Evolutionary conservation across 441 rosid genomes (phyloP).

Genomic region (Aleurites moluccanus): DNA sequence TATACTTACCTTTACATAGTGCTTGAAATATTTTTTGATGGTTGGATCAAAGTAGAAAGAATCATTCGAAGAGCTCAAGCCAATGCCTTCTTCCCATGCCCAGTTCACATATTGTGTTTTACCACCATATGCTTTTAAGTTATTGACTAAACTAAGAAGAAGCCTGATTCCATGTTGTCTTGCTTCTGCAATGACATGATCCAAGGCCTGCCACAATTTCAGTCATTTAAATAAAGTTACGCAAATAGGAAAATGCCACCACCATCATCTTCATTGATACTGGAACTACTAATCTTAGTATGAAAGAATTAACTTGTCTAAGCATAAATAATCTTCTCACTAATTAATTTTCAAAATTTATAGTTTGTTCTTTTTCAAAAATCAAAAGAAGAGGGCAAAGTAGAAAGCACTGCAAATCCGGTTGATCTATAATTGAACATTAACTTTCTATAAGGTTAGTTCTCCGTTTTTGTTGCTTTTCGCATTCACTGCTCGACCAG

Average conservation of each 20-base stretch:
- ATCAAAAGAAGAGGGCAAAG: not conserved
- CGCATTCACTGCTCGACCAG: not conserved
- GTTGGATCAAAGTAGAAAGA: constrained; percentile 96
- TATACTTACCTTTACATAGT: constrained; percentile 54
- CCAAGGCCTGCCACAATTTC: constrained; percentile 67
- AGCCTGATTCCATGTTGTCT: constrained; percentile 61
- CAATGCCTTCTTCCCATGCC: constrained; percentile 96
- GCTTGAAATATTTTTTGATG: constrained; percentile 81
- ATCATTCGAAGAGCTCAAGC: constrained; percentile 88
- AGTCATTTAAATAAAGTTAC: constrained; percentile 15
- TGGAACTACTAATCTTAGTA: not conserved
- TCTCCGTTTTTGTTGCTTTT: not conserved
- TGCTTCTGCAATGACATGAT: constrained; percentile 90
- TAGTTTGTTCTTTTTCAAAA: not conserved
- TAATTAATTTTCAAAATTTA: not conserved
- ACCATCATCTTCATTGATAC: constrained; percentile 2
- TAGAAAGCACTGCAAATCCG: not conserved
- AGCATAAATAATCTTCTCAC: not conserved
- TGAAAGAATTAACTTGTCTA: not conserved
- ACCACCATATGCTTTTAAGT: constrained; percentile 86
- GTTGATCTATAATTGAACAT: not conserved
- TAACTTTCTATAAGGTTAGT: not conserved
- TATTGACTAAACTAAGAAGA: constrained; percentile 82
- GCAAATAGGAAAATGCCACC: not conserved
- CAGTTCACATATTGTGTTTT: constrained; percentile 91